Conservation (phyloP, 2,329 filamentous ascomycete species). For the Apiospora kogelbergensis region DNA sequence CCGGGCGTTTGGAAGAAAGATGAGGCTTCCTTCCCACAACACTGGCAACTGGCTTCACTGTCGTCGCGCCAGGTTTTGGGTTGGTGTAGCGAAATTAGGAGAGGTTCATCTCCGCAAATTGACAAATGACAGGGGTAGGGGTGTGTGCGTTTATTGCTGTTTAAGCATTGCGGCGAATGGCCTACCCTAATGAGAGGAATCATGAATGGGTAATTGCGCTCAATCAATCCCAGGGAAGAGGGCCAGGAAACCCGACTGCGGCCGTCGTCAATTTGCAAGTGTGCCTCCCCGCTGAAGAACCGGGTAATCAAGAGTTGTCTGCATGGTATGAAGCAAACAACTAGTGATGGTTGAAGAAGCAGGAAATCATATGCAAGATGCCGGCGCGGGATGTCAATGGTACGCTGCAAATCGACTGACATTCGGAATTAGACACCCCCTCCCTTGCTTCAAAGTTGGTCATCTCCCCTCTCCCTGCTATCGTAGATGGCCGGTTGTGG, state of each 20-base stretch:
- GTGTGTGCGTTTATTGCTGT: background rate
- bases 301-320: background rate
- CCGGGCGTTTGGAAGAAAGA: background rate
- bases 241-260: background rate
- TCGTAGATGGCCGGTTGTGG: background rate
- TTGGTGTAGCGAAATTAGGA: background rate
- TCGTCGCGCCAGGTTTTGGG: background rate
- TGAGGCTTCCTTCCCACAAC: no score
- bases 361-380: background rate
- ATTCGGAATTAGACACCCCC: background rate
- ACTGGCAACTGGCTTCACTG: background rate
- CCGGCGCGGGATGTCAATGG: background rate
- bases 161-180: background rate
- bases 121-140: constrained; percentile 1
- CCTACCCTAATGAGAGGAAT: background rate
- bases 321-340: background rate
- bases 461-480: background rate
- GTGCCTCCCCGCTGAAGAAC: background rate
- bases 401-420: background rate
- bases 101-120: background rate
- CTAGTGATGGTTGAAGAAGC: background rate
- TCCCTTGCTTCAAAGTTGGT: background rate
- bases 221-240: background rate
- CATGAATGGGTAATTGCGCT: background rate
- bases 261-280: background rate